A percentile compares a stretch with the other conserved stretches of the same genome.
These are phyloP conservation scores for Stropharia rugosoannulata DNA, from an alignment of 768 basidiomycete genomes.

Conservation along the genomic window DNA sequence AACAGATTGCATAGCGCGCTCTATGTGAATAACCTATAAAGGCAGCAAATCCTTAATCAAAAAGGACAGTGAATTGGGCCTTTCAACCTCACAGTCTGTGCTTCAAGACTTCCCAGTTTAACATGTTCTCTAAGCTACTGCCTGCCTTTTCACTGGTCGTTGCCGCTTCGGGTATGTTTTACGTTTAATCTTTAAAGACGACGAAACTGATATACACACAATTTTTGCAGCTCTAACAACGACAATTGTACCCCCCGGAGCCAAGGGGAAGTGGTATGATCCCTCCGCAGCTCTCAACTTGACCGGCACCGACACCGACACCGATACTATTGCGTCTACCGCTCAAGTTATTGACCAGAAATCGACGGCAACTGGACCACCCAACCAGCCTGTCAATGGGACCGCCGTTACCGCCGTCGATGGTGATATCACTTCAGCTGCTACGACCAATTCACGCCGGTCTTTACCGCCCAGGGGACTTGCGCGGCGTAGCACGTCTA, in stretches of 20 bases:
- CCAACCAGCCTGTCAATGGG: not conserved
- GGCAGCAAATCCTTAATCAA: no score
- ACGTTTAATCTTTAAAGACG: not conserved
- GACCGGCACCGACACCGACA: not conserved
- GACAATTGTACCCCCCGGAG: not conserved
- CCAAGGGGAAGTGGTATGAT: not conserved
- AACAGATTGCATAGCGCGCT: no score
- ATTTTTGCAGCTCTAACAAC: not conserved
- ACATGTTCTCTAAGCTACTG: not conserved
- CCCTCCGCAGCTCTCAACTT: not conserved
- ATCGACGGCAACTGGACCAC: not conserved
- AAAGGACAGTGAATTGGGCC: no score
- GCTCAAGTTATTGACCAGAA: slow-evolving; percentile 1
- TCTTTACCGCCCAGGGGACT: not conserved
- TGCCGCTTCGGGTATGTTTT: not conserved
- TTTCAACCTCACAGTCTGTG: no score
- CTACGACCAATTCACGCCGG: not conserved
- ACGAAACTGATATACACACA: not conserved
- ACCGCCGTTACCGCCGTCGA: slow-evolving; percentile 4
- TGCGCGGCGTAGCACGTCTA: not conserved
- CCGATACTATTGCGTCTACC: not conserved
- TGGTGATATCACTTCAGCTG: not conserved
- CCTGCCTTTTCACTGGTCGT: not conserved
- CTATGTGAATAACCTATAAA: no score
- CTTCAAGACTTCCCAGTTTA: no score